Percentiles rank a stretch among this genome's conserved stretches.
These are phyloP conservation scores for Picea glauca DNA, from an alignment of 75 land plant genomes.

Conservation along the genomic window DNA sequence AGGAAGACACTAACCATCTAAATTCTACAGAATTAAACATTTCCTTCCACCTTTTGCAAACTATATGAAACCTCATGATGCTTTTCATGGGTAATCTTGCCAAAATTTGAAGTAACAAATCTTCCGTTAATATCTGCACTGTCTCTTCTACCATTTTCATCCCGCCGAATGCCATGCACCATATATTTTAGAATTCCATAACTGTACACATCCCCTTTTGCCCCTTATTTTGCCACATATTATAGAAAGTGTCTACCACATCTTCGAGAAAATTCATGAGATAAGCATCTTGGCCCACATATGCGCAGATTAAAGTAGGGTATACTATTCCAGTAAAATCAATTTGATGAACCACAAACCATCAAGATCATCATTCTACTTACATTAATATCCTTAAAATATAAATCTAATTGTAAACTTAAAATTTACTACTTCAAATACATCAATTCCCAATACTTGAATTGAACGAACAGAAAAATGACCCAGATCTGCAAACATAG, in stretches of 20 bases:
- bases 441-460: constrained; percentile 27
- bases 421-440: neutral
- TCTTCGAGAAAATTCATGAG: constrained; percentile 47
- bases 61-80: too few species aligned
- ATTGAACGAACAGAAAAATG: constrained; percentile 64
- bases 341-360: constrained; percentile 28
- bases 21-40: too few species aligned
- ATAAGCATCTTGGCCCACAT: constrained; percentile 82
- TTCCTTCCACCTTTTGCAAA: too few species aligned
- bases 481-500: constrained; percentile 83
- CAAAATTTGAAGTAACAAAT: too few species aligned
- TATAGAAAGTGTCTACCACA: constrained; percentile 48
- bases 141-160: too few species aligned
- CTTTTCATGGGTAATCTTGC: too few species aligned
- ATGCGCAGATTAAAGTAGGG: constrained; percentile 57
- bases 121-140: too few species aligned
- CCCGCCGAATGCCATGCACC: too few species aligned
- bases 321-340: constrained; percentile 48
- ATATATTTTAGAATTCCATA: too few species aligned
- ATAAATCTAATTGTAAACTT: neutral
- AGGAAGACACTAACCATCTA: too few species aligned
- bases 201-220: too few species aligned
- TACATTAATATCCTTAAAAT: neutral
- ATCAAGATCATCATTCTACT: neutral
- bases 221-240: too few species aligned